Base-by-base conservation (phyloP, 495 filamentous ascomycete genomes). In the Aspergillus indologenus region DNA sequence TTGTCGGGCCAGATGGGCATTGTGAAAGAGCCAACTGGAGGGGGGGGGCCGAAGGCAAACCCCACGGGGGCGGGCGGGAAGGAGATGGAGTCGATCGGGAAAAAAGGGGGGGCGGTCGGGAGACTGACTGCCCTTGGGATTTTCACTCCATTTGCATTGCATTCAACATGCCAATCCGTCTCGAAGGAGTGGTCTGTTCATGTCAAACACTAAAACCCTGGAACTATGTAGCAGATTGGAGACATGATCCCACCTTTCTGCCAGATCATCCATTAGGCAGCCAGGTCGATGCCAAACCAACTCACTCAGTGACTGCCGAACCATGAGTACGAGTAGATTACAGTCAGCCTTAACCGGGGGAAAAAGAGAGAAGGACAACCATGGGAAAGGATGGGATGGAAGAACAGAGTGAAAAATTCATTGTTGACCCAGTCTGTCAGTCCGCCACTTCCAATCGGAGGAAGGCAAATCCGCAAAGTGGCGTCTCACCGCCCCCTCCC, bases 31-130 rank as follows among this genome's bases (percentile, higher is more conserved):
- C 22, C 47, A 50, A 50, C 47, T 50, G 47, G 47, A 17, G 9
- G 23, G 4, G 12, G 48, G 31, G 48, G 48, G 47, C 47, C 47
- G 48, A 31, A 29, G 19, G 48, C 23, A 6, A 29, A 51, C 48
- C 48, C 48, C 48, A 51, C 48, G 48, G 48, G 48, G 48, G 48
- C 48, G 48, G 48, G 48, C 48, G 48, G 48, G 48, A 51, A 24
- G 24, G 24, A 51, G 48, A 26, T 50, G 47, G 47, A 50, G 47
- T 50, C 47, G 47, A 51, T 51, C 48, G 2, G 45, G 17, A 17
- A 18, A 29, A 24, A n/a, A 29, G 15, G 47, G 48, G 48, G 48
- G 14, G 6, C 29, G 9, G 48, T 18, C 14, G 48, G 29, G n/a
- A n/a, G n/a, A n/a, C n/a, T 14, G 9, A 31, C 8, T 24, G 5